Percentiles rank a stretch among this genome's conserved stretches.
phyloP scores from a whole-genome alignment of 192 early-diverging fungal genomes.

The Gonapodya sp. region DNA sequence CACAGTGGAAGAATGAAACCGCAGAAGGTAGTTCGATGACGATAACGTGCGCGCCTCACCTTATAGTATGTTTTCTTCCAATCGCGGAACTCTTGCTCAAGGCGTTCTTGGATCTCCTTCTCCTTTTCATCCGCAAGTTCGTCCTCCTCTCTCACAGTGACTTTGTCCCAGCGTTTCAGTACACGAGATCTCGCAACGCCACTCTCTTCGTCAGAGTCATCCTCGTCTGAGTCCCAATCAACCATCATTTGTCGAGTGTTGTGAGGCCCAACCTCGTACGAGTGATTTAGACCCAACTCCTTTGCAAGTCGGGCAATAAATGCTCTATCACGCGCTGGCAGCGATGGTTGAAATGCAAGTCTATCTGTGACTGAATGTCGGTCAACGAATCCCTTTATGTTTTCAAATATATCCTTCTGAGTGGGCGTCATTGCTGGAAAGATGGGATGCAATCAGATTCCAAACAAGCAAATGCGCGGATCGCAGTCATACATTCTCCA shows the following conservation, averaged over 20 bases:
- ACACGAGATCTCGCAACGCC: background rate
- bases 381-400: conserved; percentile 36
- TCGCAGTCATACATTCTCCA: no score
- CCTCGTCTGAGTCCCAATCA: conserved; percentile 11
- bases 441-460: no score
- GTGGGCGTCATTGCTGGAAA: conserved; percentile 34
- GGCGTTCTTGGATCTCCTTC: background rate
- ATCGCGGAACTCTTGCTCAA: background rate
- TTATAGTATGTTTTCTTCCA: conserved; percentile 13
- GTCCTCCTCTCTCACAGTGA: conserved; percentile 2
- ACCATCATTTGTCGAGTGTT: background rate
- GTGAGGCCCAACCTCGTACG: background rate
- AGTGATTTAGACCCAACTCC: conserved; percentile 28
- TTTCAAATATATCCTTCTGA: conserved; percentile 36
- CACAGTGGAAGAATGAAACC: conserved; percentile 17
- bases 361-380: conserved; percentile 11
- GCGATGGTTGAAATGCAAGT: conserved; percentile 32
- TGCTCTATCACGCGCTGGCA: conserved; percentile 32
- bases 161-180: background rate
- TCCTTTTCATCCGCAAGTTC: background rate
- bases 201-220: conserved; percentile 6
- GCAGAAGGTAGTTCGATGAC: conserved; percentile 13
- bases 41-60: background rate
- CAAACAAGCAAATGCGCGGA: no score
- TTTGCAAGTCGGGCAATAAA: conserved; percentile 34